phyloP scores from a whole-genome alignment of 805 yeast genomes.

The Yarrowia deformans region DNA sequence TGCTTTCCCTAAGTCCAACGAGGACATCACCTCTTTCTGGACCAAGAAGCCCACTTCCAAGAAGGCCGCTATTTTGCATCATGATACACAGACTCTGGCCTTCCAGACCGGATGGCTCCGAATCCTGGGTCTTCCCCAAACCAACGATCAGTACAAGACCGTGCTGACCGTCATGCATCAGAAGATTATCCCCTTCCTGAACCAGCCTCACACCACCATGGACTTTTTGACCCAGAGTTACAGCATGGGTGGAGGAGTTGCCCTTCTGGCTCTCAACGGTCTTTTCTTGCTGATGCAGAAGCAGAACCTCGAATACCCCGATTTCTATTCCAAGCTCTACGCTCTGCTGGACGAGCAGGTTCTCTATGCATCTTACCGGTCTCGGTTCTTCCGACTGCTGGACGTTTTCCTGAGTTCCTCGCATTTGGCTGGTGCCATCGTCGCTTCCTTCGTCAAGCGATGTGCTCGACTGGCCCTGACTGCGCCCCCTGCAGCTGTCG shows the following conservation, averaged over 20 bases:
- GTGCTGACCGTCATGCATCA: constrained; percentile 78
- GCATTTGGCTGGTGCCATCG: constrained; percentile 80
- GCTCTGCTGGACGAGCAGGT: constrained; percentile 77
- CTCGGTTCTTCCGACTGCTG: constrained; percentile 85
- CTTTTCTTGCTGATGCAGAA: constrained; percentile 82
- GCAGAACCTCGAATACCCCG: constrained; percentile 89
- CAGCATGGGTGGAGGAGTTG: constrained; percentile 64
- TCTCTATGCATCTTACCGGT: constrained; percentile 78
- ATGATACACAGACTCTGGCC: constrained; percentile 60
- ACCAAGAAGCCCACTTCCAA: constrained; percentile 39
- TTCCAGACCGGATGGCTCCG: constrained; percentile 75
- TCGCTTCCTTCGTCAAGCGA: constrained; percentile 88
- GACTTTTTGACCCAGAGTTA: constrained; percentile 92
- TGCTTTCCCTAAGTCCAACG: constrained; percentile 45
- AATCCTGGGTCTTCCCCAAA: constrained; percentile 59
- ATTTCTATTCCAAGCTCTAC: constrained; percentile 83
- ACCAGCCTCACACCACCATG: constrained; percentile 83
- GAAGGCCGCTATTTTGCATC: constrained; percentile 29
- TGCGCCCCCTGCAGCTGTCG: constrained; percentile 89
- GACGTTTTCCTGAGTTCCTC: constrained; percentile 87
- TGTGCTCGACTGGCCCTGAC: constrained; percentile 75
- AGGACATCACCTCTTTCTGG: constrained; percentile 41
- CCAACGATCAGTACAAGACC: constrained; percentile 68
- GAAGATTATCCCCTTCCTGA: constrained; percentile 79
- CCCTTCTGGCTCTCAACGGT: constrained; percentile 85